Base-by-base conservation (phyloP, 83 land plant genomes). In the Thuja plicata region DNA sequence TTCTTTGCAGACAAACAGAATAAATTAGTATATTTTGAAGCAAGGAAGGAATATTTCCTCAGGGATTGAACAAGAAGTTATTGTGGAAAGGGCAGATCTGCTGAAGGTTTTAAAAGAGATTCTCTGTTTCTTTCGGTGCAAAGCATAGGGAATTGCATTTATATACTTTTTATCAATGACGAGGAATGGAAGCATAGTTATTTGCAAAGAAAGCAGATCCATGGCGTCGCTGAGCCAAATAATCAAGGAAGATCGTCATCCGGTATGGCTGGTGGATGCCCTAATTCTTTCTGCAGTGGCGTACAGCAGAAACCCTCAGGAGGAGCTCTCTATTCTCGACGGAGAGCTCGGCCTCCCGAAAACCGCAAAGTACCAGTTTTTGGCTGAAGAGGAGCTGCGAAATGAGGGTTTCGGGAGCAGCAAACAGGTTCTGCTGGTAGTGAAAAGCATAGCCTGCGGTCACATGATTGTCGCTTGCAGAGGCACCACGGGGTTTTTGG, bases 261-360 rank as follows among this genome's bases (percentile, higher is more conserved):
- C 94, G 13, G 35, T 79, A 15, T 91, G 94, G 93, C 86, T 92
- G 27, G 79, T 92, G 24, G 94, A 92, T 71, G 92, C 93, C 46
- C 86, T 92, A 60, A 92, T 90, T 46, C 85, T 92, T 19, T 92
- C 93, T 1, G 90, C 93, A 2, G 90, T 90, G 9, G 93, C 76
- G 3, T 92, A 92, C 89, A 88, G 87, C 86, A 74, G 85, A 32
- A 52, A 88, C 38, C 92, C 93, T 8, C 83, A 43, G 54, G 88
- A 90, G 40, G 92, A 90, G 30, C 89, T 92, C 17, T n/a, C 88
- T 35, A 74, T 34, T 0, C 81, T 92, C 87, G 79, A 88, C 8
- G 19, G 73, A 15, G 90, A 88, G 16, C 86, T 88, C 40, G 93
- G 92, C 46, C 77, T 92, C 32, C 93, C 93, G 2, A 34, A 52